Base-by-base conservation (phyloP, 2,329 filamentous ascomycete species). In the Cytospora chrysosperma region DNA sequence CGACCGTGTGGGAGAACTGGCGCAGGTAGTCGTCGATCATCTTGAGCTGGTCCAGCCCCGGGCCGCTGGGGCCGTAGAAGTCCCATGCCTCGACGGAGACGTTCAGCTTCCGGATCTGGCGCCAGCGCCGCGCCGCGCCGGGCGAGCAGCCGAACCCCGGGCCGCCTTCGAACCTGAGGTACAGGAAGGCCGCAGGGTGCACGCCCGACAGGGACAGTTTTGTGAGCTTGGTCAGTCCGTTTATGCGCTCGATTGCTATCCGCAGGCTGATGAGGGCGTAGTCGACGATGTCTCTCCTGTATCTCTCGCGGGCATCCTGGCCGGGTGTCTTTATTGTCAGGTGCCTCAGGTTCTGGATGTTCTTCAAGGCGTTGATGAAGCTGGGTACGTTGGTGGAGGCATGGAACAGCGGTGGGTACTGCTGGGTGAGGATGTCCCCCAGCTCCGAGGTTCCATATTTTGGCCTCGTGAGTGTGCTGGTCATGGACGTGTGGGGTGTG, bases 371-470 rank as follows among this genome's bases (percentile, higher is more conserved):
- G 67, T 87, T 83, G 69, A 94, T 88, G 77, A 97, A 96, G 47
- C 91, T 90, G 6, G 90, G 85, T 8, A 96, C 89, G 72, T 97
- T 95, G 65, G 91, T 94, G 9, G 93, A 91, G 8, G 92, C 91
- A 72, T 97, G 93, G 77, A 96, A 96, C 3, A 96, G 79, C 7
- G 93, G 91, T 59, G 92, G 91, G 71, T 96, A 96, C 76, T 96
- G 92, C 72, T 92, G 87, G 17, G 92, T 91, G 65, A 96, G 82
- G 64, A 96, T 83, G 72, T 94, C 89, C 66, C 88, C 92, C 71
- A 95, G 86, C 70, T 92, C 90, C 69, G 85, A 82, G 73, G 88
- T 91, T 69, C 89, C 91, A 74, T 96, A 96, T 76, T 92, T 94
- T 58, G 89, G 90, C 60, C 87, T 81, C 67, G 84, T 81, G 69